Percentiles rank a stretch among this genome's conserved stretches.
phyloP scores from a whole-genome alignment of 2,329 filamentous ascomycete species.

The Berkeleyomyces rouxiae region DNA sequence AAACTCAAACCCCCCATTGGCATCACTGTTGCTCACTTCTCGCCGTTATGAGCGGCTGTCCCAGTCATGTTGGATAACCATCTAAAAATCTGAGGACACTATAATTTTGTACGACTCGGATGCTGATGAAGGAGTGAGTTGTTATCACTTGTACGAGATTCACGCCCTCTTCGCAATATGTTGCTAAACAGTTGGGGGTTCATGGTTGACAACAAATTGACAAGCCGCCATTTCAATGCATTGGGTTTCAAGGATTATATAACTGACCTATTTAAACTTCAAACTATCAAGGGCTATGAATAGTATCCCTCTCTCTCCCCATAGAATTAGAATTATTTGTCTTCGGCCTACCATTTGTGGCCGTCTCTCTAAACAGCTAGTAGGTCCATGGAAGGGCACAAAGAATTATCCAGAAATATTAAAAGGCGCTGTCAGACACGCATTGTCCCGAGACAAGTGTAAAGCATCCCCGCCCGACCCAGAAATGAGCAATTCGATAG shows the following conservation, averaged over 20 bases:
- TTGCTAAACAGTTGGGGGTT: too few relatives aligned
- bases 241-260: not conserved
- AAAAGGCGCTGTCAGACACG: not conserved
- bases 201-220: too few relatives aligned
- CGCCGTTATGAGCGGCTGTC: too few relatives aligned
- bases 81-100: too few relatives aligned
- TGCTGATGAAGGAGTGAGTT: too few relatives aligned
- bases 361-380: not conserved
- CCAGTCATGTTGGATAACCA: too few relatives aligned
- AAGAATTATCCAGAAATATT: conserved; percentile 21
- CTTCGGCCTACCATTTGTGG: not conserved
- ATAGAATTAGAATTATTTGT: not conserved
- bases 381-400: conserved; percentile 49
- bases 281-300: not conserved
- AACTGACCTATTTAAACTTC: not conserved
- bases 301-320: not conserved
- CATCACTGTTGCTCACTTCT: too few relatives aligned
- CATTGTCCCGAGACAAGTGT: not conserved
- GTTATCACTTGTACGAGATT: too few relatives aligned
- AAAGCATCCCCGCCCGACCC: not conserved
- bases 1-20: too few relatives aligned
- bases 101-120: too few relatives aligned
- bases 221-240: too few relatives aligned
- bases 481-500: not conserved
- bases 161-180: too few relatives aligned